Conservation (phyloP, 2,329 filamentous ascomycete genomes). For the Penicillium hesseltinei region DNA sequence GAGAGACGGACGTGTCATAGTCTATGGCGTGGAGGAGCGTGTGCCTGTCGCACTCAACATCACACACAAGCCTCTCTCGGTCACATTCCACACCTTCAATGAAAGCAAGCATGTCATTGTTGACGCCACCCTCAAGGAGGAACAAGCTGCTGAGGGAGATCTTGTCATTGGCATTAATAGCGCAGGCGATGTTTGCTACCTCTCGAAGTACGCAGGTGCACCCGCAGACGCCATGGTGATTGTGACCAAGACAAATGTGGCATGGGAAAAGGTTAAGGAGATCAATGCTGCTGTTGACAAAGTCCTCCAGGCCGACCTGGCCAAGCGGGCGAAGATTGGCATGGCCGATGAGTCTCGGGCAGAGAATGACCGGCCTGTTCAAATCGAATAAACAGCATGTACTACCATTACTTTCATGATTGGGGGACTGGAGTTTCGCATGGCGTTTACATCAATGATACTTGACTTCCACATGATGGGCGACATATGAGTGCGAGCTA, state of each 20-base stretch:
- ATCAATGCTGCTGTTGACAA: constrained; percentile 71
- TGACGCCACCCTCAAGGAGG: constrained; percentile 50
- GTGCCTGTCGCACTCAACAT: constrained; percentile 88
- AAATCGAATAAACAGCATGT: constrained; percentile 15
- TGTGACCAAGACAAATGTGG: constrained; percentile 71
- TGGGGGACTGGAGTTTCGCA: constrained; percentile 23
- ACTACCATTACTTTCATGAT: constrained; percentile 25
- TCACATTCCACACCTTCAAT: constrained; percentile 81
- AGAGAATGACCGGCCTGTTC: constrained; percentile 73
- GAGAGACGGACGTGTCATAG: constrained; percentile 76
- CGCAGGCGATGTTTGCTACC: constrained; percentile 85
- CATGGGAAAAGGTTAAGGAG: constrained; percentile 76
- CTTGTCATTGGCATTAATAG: constrained; percentile 80
- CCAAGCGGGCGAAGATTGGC: constrained; percentile 61
- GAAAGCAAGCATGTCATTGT: constrained; percentile 45
- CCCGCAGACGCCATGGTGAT: constrained; percentile 76
- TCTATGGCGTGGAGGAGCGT: constrained; percentile 80
- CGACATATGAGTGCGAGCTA: background rate
- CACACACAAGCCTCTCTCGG: constrained; percentile 86
- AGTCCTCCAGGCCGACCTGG: constrained; percentile 73
- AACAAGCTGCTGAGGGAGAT: constrained; percentile 62
- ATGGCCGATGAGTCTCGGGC: constrained; percentile 78
- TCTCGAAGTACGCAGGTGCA: constrained; percentile 84
- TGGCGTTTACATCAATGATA: constrained; percentile 9
- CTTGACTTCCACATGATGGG: background rate